phyloP scores from a whole-genome alignment of 2,329 filamentous ascomycete genomes.

The Penicillium digitatum region DNA sequence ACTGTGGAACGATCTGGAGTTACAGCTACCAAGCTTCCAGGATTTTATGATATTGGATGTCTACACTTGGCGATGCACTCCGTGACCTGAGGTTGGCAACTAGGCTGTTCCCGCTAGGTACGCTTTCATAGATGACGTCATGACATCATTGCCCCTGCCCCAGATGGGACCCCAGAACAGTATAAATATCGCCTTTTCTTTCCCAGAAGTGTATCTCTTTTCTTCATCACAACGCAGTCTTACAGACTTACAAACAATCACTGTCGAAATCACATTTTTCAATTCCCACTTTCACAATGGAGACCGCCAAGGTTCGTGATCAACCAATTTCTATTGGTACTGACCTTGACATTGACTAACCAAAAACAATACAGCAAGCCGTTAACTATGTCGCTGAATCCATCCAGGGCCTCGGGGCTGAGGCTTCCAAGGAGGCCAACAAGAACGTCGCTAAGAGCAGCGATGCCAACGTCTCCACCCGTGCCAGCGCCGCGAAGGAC shows the following conservation, averaged over 20 bases:
- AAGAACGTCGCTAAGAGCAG: conserved; percentile 64
- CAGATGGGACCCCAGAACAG: neutral
- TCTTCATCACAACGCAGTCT: neutral
- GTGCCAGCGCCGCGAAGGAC: conserved; percentile 52
- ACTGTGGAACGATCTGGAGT: neutral
- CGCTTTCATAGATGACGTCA: neutral
- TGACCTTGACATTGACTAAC: neutral
- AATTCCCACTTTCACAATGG: conserved; percentile 13
- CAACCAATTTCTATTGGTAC: neutral
- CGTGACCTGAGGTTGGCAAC: neutral
- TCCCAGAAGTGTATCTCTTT: no score
- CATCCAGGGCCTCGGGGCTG: conserved; percentile 54
- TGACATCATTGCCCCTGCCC: neutral
- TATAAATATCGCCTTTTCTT: neutral
- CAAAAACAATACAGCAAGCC: conserved; percentile 46
- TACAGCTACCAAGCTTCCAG: neutral
- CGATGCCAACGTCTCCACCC: conserved; percentile 52
- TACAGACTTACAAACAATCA: neutral
- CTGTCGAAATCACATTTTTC: neutral
- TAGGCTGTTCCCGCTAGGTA: neutral
- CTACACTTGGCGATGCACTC: neutral
- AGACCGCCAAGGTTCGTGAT: conserved; percentile 18
- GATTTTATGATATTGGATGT: neutral
- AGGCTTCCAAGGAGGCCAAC: conserved; percentile 65
- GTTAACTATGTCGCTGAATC: conserved; percentile 67